Evolutionary conservation across 2,329 filamentous ascomycete genomes (phyloP).

Genomic region (Mycosphaerella sp.): DNA sequence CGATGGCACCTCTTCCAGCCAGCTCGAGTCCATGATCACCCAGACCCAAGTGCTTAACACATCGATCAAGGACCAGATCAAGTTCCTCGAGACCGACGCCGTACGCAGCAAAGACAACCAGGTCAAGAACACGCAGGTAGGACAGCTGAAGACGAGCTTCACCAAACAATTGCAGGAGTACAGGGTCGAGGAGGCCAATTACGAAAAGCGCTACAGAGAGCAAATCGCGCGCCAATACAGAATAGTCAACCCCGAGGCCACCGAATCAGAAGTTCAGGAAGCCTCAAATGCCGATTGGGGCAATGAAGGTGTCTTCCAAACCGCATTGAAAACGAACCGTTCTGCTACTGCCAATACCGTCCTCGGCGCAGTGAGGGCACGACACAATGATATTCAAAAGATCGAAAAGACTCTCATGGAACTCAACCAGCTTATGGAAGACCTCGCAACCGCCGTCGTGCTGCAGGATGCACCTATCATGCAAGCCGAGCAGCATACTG

Average conservation of each 20-base stretch:
- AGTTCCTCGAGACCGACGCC: constrained; percentile 65
- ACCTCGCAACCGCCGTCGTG: constrained; percentile 68
- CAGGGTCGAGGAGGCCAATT: constrained; percentile 63
- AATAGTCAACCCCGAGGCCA: constrained; percentile 66
- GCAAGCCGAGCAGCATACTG: constrained; percentile 59
- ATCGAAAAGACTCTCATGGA: constrained; percentile 71
- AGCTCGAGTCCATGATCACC: constrained; percentile 61
- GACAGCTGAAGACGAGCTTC: constrained; percentile 65
- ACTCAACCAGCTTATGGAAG: constrained; percentile 63
- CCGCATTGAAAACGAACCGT: constrained; percentile 71
- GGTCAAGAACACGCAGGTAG: constrained; percentile 64
- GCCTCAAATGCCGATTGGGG: constrained; percentile 67
- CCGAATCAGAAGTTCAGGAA: constrained; percentile 63
- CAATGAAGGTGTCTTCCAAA: constrained; percentile 75
- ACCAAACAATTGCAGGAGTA: constrained; percentile 65
- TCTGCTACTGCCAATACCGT: constrained; percentile 66
- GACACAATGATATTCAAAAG: constrained; percentile 75
- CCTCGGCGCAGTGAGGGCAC: constrained; percentile 70
- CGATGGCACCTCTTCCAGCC: constrained; percentile 47
- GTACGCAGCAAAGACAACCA: constrained; percentile 57
- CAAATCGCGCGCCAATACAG: constrained; percentile 75
- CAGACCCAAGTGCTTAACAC: constrained; percentile 67
- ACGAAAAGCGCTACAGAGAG: constrained; percentile 65
- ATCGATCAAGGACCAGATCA: constrained; percentile 73
- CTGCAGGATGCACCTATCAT: constrained; percentile 62